Percentiles rank a stretch among this genome's conserved stretches.
Evolutionary conservation across 129 eudicot genomes (phyloP).

Genomic region (Sambucus nigra): DNA sequence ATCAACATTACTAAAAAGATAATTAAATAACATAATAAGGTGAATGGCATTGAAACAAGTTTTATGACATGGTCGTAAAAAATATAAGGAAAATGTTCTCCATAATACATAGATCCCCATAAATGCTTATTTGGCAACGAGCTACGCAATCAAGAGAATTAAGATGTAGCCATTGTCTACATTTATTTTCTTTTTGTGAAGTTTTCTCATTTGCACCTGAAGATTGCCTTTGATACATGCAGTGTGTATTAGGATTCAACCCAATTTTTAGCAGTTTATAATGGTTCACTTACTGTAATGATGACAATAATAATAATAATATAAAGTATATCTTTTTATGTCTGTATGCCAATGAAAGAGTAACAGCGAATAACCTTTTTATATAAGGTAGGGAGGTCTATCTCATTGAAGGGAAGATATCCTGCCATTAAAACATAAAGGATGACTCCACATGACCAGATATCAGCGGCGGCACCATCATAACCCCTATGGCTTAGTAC

Average conservation of each 20-base stretch:
- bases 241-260: neutral
- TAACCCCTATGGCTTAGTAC: slow-evolving; percentile 71
- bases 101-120: no score
- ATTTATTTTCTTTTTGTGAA: no score
- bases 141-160: no score
- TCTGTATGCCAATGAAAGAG: neutral
- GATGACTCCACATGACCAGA: slow-evolving; percentile 98
- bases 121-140: neutral
- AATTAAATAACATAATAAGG: no score
- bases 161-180: neutral
- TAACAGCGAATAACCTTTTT: slow-evolving; percentile 58
- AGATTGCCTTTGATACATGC: slow-evolving; percentile 4
- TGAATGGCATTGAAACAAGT: no score
- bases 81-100: no score
- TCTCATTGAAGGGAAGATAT: slow-evolving; percentile 87
- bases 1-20: no score
- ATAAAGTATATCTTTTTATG: neutral
- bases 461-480: slow-evolving; percentile 98
- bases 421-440: slow-evolving; percentile 89
- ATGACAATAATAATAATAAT: neutral
- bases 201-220: neutral
- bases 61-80: no score
- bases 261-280: neutral
- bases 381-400: slow-evolving; percentile 75
- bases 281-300: neutral